Base-by-base conservation (phyloP, 75 land plant species). In the Cryptomeria japonica region DNA sequence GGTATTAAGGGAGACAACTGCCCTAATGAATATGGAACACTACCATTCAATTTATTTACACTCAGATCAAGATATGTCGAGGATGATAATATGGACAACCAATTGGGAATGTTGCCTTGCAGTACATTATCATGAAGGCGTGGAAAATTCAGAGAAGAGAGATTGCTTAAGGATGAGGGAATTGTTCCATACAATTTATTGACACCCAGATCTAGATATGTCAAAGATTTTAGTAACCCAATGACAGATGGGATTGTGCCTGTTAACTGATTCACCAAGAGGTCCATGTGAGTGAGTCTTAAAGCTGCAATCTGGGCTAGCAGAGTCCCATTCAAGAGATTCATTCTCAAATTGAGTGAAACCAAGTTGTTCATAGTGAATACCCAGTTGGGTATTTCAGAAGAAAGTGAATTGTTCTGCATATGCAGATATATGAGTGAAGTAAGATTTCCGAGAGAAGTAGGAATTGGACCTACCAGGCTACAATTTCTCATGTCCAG, bases 121-220 rank as follows among this genome's bases (percentile, higher is more conserved):
- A 94, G 76, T 68, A 61, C 87, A 46, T 94, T 94, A 39, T 85
- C 19, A n/a, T 36, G 14, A 28, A 94, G 92, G 13, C 86, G 38
- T 42, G 91, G 16, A 31, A 44, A 70, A 38, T 83, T 83, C 85
- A 44, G 47, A 94, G 56, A 84, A 32, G 91, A 87, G 56, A 90
- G 87, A 28, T 56, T 22, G 70, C 89, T 88, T n/a, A 94, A 84
- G 56, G 88, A 87, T 6, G 64, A 4, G 0, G 95, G 95, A 18
- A 94, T 91, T 2, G 76, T 56, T 0, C 89, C 95, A 83, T 38
- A 12, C 0, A 58, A 58, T 58, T 58, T 53, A n/a, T 47, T 46
- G 28, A 10, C 34, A 18, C 37, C 16, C 41, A 77, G 41, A 14
- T 77, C 19, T 7, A 77, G 41, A 14, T 37, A 14, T 15, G 85